Evolutionary conservation across 2,329 filamentous ascomycete genomes (phyloP).

Genomic region (Hymenoscyphus fraxineus): DNA sequence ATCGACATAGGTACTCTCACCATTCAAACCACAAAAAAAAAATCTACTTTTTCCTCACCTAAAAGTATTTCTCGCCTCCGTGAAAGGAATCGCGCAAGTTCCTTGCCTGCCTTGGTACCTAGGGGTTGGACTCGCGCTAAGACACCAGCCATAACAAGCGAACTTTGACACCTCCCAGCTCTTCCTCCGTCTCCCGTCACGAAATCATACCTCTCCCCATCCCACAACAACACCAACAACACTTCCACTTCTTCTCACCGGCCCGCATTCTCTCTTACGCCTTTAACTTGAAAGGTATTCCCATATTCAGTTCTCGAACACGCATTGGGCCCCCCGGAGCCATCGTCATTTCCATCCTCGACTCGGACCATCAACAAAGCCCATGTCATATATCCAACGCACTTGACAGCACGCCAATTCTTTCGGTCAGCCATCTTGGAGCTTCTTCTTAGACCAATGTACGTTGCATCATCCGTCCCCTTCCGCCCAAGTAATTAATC

Average conservation of each 20-base stretch:
- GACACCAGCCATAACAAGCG: conserved; percentile 27
- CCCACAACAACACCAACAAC: conserved; percentile 32
- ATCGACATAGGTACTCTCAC: neutral
- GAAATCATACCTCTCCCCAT: conserved; percentile 22
- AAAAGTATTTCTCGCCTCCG: conserved; percentile 8
- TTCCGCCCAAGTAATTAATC: conserved; percentile 12
- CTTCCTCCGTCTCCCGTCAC: conserved; percentile 28
- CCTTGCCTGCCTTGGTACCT: conserved; percentile 4
- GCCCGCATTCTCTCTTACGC: conserved; percentile 27
- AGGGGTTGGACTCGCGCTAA: conserved; percentile 17
- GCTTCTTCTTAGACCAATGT: conserved; percentile 21
- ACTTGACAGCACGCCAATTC: conserved; percentile 17
- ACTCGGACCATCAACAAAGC: conserved; percentile 23
- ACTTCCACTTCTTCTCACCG: conserved; percentile 33
- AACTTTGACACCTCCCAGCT: conserved; percentile 14
- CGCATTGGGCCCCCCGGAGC: conserved; percentile 21
- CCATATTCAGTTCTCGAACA: conserved; percentile 18
- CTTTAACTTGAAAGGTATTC: conserved; percentile 11
- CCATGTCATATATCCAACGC: conserved; percentile 23
- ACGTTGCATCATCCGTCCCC: conserved; percentile 18
- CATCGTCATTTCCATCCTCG: conserved; percentile 11
- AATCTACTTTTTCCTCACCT: neutral
- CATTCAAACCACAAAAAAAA: neutral
- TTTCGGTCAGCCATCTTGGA: conserved; percentile 10
- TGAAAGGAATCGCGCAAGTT: conserved; percentile 16